A percentile compares a stretch with the other conserved stretches of the same genome.
Evolutionary conservation across 345 rosid species (phyloP).

Genomic region (Eucalyptus rudis): DNA sequence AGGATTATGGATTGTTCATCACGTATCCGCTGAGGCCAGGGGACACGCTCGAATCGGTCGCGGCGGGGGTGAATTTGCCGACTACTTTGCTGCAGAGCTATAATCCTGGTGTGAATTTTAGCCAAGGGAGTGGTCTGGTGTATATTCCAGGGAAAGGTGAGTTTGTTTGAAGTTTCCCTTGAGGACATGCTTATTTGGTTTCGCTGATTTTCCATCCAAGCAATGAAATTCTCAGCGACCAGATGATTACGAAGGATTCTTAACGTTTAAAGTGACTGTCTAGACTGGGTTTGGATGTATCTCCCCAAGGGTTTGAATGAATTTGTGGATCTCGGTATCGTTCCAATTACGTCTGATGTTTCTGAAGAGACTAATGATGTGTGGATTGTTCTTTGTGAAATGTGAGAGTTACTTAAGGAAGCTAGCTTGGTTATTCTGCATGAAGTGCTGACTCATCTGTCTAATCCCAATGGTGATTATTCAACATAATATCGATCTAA

Average conservation of each 20-base stretch:
- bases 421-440: neutral
- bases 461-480: neutral
- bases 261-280: neutral
- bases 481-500: neutral
- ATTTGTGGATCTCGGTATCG: neutral
- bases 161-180: neutral
- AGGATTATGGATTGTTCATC: constrained; percentile 46
- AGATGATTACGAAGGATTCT: neutral
- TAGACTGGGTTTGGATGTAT: neutral
- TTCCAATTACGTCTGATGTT: neutral
- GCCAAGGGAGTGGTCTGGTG: constrained; percentile 52
- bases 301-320: neutral
- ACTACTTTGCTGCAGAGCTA: constrained; percentile 31
- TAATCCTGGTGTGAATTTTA: constrained; percentile 47
- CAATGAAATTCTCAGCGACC: neutral
- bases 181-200: neutral
- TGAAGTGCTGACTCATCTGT: neutral
- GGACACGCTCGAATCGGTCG: constrained; percentile 34
- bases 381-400: neutral
- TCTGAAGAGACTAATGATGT: neutral
- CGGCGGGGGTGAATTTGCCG: constrained; percentile 11
- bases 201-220: neutral
- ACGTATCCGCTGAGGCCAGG: constrained; percentile 57
- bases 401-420: neutral
- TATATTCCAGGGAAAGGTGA: constrained; percentile 64